Percentiles rank a stretch among this genome's conserved stretches.
Evolutionary conservation across 768 basidiomycete genomes (phyloP).

Genomic region (Cyclocybe cylindracea): DNA sequence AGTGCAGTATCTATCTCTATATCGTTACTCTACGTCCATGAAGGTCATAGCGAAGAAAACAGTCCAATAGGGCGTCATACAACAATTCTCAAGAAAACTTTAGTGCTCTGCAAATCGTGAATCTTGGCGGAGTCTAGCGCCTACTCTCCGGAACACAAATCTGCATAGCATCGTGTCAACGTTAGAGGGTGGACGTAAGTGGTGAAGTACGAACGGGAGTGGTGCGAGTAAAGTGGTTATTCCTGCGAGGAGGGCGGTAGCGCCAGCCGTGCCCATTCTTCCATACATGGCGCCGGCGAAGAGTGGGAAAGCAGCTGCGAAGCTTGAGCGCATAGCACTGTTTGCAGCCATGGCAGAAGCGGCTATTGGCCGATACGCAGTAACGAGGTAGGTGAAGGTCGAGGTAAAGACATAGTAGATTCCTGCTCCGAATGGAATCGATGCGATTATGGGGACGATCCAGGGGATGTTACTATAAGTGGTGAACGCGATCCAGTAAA

Average conservation of each 20-base stretch:
- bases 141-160: conserved; percentile 8
- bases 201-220: conserved; percentile 45
- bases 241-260: conserved; percentile 70
- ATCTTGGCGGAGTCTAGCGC: background rate
- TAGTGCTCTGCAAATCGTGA: conserved; percentile 19
- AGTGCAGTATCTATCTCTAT: background rate
- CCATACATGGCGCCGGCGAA: conserved; percentile 72
- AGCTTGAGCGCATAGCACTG: conserved; percentile 58
- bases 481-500: conserved; percentile 67
- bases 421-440: conserved; percentile 64
- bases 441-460: conserved; percentile 67
- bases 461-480: conserved; percentile 52
- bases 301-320: conserved; percentile 63
- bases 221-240: conserved; percentile 63
- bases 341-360: conserved; percentile 72
- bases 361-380: conserved; percentile 64
- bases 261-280: conserved; percentile 69
- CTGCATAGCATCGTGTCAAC: conserved; percentile 1
- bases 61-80: background rate
- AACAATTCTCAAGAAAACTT: background rate
- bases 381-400: conserved; percentile 72
- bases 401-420: conserved; percentile 71
- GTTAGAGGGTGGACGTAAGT: no score
- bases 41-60: no score
- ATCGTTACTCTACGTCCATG: background rate